Base-by-base conservation (phyloP, 306 rosid species). In the Fragaria iinumae region DNA sequence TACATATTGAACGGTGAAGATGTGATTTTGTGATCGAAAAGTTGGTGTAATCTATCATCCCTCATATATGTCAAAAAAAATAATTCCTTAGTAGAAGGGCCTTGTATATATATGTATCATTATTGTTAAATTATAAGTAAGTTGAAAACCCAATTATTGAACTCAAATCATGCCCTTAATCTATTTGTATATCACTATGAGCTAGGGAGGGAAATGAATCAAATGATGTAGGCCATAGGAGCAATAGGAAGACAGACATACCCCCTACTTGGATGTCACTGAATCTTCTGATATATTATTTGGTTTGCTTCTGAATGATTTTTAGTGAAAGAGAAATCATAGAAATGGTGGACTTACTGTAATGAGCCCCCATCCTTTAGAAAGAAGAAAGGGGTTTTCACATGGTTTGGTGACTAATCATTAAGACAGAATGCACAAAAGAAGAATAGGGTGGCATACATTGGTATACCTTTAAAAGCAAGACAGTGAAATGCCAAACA, bases 321-420 rank as follows among this genome's bases (percentile, higher is more conserved):
- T 21, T 9, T 49, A 49, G 69, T 32, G 77, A 55, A 65, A 64
- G 32, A 63, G 55, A 77, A 83, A 80, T 81, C 65, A 83, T 83
- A 71, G 38, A 43, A 81, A 71, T 32, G 44, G 67, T 47, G 77
- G 69, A 70, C 49, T 47, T 21, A 44, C 57, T 73, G 75, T 50
- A 32, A 53, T 36, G 36, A 69, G 80, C 69, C 68, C 68, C 64
- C 66, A 60, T 60, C 10, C 38, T 62, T 60, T 63, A 14, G 34
- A 13, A 6, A 63, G n/a, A 63, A 14, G 11, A 6, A 32, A 14
- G 16, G 4, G 11, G 57, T 55, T 66, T 81, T 81, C 84, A 72
- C 71, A 76, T 80, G 79, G 73, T 81, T 84, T 65, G 85, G 86
- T 77, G 75, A 77, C 83, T 85, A 77, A 77, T 76, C 69, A 82